Evolutionary conservation across 805 yeast genomes (phyloP).

Genomic region (Priceomyces fermenticarens): DNA sequence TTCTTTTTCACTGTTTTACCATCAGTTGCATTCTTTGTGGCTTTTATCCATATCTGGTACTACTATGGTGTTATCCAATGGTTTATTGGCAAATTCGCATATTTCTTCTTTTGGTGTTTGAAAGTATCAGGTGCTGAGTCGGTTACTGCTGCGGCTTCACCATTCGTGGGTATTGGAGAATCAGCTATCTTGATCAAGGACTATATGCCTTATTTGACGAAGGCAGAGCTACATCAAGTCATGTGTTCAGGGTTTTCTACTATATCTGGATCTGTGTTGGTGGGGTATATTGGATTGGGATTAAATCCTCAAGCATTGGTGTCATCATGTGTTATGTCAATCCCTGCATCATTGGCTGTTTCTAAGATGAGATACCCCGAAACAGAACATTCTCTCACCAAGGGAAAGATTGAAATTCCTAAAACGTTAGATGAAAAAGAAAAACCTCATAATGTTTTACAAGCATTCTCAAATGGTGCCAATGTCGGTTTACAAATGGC

Average conservation of each 20-base stretch:
- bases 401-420: conserved; percentile 48
- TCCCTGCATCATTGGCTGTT: conserved; percentile 61
- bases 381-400: conserved; percentile 51
- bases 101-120: conserved; percentile 59
- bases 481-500: conserved; percentile 56
- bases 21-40: conserved; percentile 62
- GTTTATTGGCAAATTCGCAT: conserved; percentile 54
- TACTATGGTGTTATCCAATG: conserved; percentile 61
- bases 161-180: conserved; percentile 66
- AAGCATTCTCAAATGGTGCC: conserved; percentile 59
- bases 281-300: conserved; percentile 61
- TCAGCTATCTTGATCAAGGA: conserved; percentile 60
- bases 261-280: conserved; percentile 61
- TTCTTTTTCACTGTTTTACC: conserved; percentile 60
- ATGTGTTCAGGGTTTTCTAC: conserved; percentile 65
- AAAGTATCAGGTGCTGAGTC: conserved; percentile 63
- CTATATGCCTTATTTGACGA: conserved; percentile 55
- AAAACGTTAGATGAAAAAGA: conserved; percentile 32
- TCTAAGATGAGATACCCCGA: conserved; percentile 61
- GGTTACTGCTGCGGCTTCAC: conserved; percentile 64
- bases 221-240: conserved; percentile 60
- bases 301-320: conserved; percentile 60
- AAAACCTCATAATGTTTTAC: conserved; percentile 48
- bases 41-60: conserved; percentile 58
- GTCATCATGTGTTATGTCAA: conserved; percentile 68